Base-by-base conservation (phyloP, 148 eudicot genomes). In the Camellia sinensis region DNA sequence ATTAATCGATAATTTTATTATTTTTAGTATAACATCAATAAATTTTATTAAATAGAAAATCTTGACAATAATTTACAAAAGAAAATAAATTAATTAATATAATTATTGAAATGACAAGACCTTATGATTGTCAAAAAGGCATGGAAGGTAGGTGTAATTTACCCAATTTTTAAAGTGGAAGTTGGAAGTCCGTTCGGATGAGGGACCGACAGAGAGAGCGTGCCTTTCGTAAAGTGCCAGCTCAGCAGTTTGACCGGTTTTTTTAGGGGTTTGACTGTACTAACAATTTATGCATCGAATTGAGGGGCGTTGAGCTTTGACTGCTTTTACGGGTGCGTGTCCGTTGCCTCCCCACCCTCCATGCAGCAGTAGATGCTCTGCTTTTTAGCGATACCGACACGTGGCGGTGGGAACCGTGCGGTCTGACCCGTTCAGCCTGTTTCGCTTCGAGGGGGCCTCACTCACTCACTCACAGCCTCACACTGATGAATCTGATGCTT, bases 171-270 rank as follows among this genome's bases (percentile, higher is more conserved):
- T 29, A 29, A 29, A 29, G 29, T 0, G 29, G 29, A 29, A 29
- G 29, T 29, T 29, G 29, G 29, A 29, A 29, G 29, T 29, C 29
- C 29, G 29, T 29, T 29, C 29, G 29, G 29, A 29, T 29, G 29
- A 29, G 21, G 79, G 79, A 46, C 79, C 79, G 71, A 48, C 46
- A 44, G 52, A 48, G 7, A 64, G 79, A 62, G 69, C 41, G 57
- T 64, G 71, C 71, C 65, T 77, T 77, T 64, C 79, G 11, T 14
- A 13, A 22, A 64, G 41, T 48, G 79, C 79, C 79, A 77, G 79
- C 59, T 64, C 45, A 45, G 70, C 57, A 77, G 53, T 65, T 77
- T 77, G 79, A 77, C 79, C 40, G 56, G 70, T 62, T 62, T 74
- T 74, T 57, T 44, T 41, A 17, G 67, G 41, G 37, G 53, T 75